Percentiles rank a stretch among this genome's conserved stretches.
Conservation (phyloP, 2,329 filamentous ascomycete genomes). For the Curvularia sp. region DNA sequence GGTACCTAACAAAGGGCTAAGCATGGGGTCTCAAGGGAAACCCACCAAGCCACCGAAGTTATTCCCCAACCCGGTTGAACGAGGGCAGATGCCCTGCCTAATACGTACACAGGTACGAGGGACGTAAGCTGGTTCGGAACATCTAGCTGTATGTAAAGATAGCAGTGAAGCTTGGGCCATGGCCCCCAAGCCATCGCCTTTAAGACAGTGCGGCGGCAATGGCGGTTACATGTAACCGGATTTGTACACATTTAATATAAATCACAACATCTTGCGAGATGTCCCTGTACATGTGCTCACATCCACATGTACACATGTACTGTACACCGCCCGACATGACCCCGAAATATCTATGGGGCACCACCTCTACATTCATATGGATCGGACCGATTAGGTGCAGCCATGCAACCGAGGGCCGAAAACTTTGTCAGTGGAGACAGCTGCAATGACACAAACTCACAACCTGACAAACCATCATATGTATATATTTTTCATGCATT, state of each 20-base stretch:
- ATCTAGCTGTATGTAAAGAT: not conserved
- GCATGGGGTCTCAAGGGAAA: not conserved
- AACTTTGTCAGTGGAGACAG: not conserved
- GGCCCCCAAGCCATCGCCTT: not conserved
- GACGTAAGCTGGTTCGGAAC: too few species aligned
- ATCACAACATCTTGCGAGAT: not conserved
- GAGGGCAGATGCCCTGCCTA: not conserved
- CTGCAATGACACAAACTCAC: not conserved
- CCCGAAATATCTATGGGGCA: constrained; percentile 2
- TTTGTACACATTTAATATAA: not conserved
- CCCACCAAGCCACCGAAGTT: not conserved
- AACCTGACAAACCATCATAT: constrained; percentile 4
- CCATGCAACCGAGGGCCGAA: not conserved
- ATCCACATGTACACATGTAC: not conserved
- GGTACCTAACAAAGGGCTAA: not conserved
- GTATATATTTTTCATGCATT: not conserved
- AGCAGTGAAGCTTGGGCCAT: not conserved
- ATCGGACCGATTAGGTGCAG: constrained; percentile 9
- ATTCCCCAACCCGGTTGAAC: not conserved
- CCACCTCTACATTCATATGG: not conserved
- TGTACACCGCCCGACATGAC: not conserved
- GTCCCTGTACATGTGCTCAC: not conserved
- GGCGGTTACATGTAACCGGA: not conserved
- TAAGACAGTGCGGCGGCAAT: not conserved
- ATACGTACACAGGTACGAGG: not conserved